These are phyloP conservation scores for Termitomyces sp. DNA, from an alignment of 768 basidiomycete species.

Conservation along the genomic window DNA sequence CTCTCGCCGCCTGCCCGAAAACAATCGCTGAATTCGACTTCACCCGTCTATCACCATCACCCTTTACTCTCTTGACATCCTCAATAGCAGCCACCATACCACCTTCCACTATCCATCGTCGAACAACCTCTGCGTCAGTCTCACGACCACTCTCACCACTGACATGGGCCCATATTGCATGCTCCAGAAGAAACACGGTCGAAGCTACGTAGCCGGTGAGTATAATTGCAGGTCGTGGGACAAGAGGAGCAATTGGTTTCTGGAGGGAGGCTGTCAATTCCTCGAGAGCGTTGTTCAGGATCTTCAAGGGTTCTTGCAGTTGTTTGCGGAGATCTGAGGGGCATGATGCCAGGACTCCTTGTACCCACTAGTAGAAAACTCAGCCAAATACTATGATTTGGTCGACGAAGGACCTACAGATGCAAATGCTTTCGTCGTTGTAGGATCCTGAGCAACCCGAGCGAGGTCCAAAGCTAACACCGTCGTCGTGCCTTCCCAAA, in stretches of 20 bases:
- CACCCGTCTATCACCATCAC: conserved; percentile 19
- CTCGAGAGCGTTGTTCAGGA: conserved; percentile 36
- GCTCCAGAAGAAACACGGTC: conserved; percentile 59
- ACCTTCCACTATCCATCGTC: conserved; percentile 46
- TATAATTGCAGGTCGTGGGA: conserved; percentile 56
- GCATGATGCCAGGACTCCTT: conserved; percentile 37
- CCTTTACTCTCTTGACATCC: conserved; percentile 29
- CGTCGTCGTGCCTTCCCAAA: conserved; percentile 77
- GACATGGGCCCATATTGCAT: conserved; percentile 56
- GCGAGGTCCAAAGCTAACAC: conserved; percentile 68
- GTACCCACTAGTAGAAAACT: conserved; percentile 45
- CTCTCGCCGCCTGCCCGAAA: conserved; percentile 24
- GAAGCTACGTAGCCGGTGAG: conserved; percentile 55
- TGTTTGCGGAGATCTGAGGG: conserved; percentile 27
- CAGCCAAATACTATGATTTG: background rate
- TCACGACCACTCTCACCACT: conserved; percentile 25
- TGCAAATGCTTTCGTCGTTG: conserved; percentile 42
- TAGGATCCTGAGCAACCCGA: conserved; percentile 46
- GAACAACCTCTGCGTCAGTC: conserved; percentile 50
- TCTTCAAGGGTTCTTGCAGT: conserved; percentile 25
- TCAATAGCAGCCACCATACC: conserved; percentile 35
- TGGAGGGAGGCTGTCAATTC: conserved; percentile 38
- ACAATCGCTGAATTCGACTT: conserved; percentile 29
- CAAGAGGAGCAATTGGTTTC: conserved; percentile 38
- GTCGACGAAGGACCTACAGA: conserved; percentile 33